These are phyloP conservation scores for Populus hybrid DNA, from an alignment of 441 rosid species.

Conservation along the genomic window DNA sequence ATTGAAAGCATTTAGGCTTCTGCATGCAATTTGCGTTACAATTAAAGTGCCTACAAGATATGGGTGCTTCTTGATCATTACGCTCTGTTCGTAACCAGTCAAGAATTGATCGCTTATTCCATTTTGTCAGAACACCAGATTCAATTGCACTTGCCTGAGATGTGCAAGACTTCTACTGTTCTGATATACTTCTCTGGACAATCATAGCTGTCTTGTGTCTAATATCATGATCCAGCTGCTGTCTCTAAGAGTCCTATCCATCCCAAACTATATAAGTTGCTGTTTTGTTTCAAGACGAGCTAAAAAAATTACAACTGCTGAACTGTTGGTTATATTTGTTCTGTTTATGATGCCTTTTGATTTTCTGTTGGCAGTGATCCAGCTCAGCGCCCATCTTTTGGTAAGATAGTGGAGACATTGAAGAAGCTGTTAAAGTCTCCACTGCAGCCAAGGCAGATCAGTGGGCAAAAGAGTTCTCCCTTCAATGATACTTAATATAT, in stretches of 20 bases:
- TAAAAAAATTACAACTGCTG: not conserved
- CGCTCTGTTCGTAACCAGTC: not conserved
- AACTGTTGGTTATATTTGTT: not conserved
- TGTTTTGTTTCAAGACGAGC: not conserved
- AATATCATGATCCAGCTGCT: not conserved
- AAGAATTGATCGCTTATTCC: not conserved
- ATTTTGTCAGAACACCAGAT: not conserved
- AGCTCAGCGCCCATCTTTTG: slow-evolving; percentile 68
- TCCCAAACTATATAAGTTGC: not conserved
- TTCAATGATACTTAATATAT: not conserved
- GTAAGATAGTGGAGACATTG: slow-evolving; percentile 55
- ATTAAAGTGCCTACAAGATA: not conserved
- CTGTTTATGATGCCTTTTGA: not conserved
- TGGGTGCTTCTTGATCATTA: not conserved
- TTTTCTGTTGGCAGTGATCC: slow-evolving; percentile 50
- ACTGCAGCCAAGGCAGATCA: slow-evolving; percentile 57
- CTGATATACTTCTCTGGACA: not conserved
- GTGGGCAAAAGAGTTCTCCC: slow-evolving; percentile 23
- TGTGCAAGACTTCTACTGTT: not conserved
- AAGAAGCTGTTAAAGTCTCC: slow-evolving; percentile 89
- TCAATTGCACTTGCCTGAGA: not conserved
- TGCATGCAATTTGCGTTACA: not conserved
- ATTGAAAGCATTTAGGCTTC: not conserved
- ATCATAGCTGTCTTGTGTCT: not conserved
- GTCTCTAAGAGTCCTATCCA: not conserved